Conservation (phyloP, 108 stramenopile species). For the Cyclotella kingstonii region DNA sequence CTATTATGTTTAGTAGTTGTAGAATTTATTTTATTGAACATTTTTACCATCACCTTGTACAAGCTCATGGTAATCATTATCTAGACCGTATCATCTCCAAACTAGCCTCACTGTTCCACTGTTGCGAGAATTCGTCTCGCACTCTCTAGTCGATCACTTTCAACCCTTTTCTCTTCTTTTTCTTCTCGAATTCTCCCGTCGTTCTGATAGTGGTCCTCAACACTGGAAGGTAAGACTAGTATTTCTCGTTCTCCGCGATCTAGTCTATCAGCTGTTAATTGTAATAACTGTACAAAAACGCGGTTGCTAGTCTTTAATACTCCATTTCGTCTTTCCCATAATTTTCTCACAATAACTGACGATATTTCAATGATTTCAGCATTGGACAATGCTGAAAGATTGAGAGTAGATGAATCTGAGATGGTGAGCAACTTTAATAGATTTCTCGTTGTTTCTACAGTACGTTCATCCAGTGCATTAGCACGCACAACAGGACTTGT, state of each 20-base stretch:
- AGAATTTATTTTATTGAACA: too few species aligned
- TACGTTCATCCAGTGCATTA: slow-evolving; percentile 65
- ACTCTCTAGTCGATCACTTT: slow-evolving; percentile 38
- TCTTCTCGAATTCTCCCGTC: slow-evolving; percentile 34
- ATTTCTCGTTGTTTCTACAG: slow-evolving; percentile 74
- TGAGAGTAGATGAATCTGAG: slow-evolving; percentile 32
- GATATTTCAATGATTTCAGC: slow-evolving; percentile 65
- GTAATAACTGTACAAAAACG: slow-evolving; percentile 58
- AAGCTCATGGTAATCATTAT: too few species aligned
- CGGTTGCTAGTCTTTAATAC: slow-evolving; percentile 67
- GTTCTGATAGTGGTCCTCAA: neutral
- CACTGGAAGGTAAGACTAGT: slow-evolving; percentile 26
- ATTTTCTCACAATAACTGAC: slow-evolving; percentile 59
- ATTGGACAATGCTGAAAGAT: slow-evolving; percentile 52
- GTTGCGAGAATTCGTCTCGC: slow-evolving; percentile 36
- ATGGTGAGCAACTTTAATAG: slow-evolving; percentile 49
- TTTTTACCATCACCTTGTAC: too few species aligned
- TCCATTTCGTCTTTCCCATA: slow-evolving; percentile 72
- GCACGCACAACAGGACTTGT: slow-evolving; percentile 70
- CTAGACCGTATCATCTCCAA: too few species aligned
- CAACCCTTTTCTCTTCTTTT: neutral
- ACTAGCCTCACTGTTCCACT: slow-evolving; percentile 24
- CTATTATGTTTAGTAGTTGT: too few species aligned
- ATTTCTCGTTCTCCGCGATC: slow-evolving; percentile 56
- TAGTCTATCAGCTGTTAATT: slow-evolving; percentile 70